Conservation (phyloP, 176 grass and related monocot genomes). For the Avena sativa region DNA sequence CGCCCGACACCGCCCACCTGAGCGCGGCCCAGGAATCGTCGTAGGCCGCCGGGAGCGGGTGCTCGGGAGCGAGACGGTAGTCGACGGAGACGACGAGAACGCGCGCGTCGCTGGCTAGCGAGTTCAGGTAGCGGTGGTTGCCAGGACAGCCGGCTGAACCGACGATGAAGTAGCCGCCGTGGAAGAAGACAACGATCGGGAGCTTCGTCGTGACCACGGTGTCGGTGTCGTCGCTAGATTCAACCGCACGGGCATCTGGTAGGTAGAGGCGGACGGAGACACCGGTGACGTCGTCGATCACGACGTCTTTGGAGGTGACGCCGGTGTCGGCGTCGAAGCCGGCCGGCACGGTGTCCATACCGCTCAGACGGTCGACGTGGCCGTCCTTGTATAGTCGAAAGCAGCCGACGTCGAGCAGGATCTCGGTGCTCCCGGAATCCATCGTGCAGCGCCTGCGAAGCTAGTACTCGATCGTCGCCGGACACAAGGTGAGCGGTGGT, state of each 20-base stretch:
- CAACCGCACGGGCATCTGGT: background rate
- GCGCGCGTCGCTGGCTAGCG: slow-evolving; percentile 41
- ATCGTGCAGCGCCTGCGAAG: slow-evolving; percentile 1
- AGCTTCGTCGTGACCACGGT: background rate
- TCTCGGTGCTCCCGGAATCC: slow-evolving; percentile 32
- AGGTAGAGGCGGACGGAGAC: slow-evolving; percentile 41
- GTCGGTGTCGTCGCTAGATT: background rate
- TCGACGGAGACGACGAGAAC: slow-evolving; percentile 59
- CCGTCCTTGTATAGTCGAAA: slow-evolving; percentile 47
- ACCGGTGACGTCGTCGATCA: slow-evolving; percentile 49
- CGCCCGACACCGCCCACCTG: slow-evolving; percentile 48
- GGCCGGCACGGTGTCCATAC: slow-evolving; percentile 13
- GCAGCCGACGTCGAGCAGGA: background rate
- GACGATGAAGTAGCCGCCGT: slow-evolving; percentile 67
- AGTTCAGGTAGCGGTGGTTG: slow-evolving; percentile 52
- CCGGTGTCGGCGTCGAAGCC: slow-evolving; percentile 48
- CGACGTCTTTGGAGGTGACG: slow-evolving; percentile 47
- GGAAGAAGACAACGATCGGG: slow-evolving; percentile 64
- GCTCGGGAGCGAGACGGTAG: slow-evolving; percentile 74
- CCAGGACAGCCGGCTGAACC: slow-evolving; percentile 30
- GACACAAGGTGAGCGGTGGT: background rate
- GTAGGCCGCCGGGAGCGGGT: slow-evolving; percentile 63
- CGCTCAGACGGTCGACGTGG: slow-evolving; percentile 7
- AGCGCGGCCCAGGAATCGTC: slow-evolving; percentile 65
- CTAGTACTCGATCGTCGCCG: background rate